Conservation (phyloP, 2,329 filamentous ascomycete species). For the Colletotrichum sp. region DNA sequence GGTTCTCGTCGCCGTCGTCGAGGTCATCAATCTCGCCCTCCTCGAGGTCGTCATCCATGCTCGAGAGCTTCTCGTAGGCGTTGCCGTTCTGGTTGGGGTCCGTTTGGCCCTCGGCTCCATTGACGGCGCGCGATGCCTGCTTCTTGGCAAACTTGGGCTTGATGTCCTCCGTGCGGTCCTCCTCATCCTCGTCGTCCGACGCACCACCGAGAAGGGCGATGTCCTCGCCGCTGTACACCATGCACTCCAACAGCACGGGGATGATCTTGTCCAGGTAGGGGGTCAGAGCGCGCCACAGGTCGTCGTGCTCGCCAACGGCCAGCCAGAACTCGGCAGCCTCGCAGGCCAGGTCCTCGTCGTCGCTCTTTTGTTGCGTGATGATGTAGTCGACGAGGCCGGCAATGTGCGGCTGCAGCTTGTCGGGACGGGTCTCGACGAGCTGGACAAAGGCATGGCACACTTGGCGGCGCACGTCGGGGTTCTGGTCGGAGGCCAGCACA, state of each 20-base stretch:
- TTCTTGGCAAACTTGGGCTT: conserved; percentile 89
- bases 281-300: conserved; percentile 75
- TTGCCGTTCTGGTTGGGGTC: conserved; percentile 58
- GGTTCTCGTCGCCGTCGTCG: conserved; percentile 78
- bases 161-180: conserved; percentile 89
- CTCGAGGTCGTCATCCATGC: conserved; percentile 76
- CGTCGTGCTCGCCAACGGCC: conserved; percentile 85
- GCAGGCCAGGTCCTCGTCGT: conserved; percentile 87
- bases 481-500: conserved; percentile 75
- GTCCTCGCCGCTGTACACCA: conserved; percentile 96
- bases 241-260: conserved; percentile 87
- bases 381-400: conserved; percentile 91
- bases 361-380: conserved; percentile 83
- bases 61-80: conserved; percentile 57
- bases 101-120: conserved; percentile 55
- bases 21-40: conserved; percentile 80
- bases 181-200: conserved; percentile 87
- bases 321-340: conserved; percentile 99
- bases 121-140: conserved; percentile 60
- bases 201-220: conserved; percentile 83
- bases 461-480: conserved; percentile 83
- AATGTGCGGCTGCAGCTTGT: conserved; percentile 90
- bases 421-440: conserved; percentile 86
- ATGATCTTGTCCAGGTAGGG: conserved; percentile 86
- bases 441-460: conserved; percentile 94